phyloP scores from a whole-genome alignment of 169 alveolate genomes.

The Blepharisma undulans region DNA sequence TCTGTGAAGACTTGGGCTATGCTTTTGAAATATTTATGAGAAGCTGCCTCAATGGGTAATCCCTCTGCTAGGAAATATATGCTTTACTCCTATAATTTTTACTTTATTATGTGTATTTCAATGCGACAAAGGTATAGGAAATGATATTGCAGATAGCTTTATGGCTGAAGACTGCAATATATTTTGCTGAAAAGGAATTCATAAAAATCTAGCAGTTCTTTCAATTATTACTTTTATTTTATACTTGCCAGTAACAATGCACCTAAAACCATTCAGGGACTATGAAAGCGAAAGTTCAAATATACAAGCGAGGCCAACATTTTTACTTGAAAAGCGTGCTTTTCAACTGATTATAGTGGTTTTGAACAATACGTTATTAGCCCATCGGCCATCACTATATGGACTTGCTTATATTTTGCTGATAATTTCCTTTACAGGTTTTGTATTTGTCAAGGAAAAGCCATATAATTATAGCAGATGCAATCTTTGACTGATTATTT shows the following conservation, averaged over 20 bases:
- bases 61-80: slow-evolving; percentile 15
- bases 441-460: neutral
- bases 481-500: neutral
- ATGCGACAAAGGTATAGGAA: slow-evolving; percentile 11
- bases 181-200: slow-evolving; percentile 28
- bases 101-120: neutral
- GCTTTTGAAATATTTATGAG: neutral
- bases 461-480: neutral
- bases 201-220: neutral
- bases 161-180: neutral
- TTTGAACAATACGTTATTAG: neutral
- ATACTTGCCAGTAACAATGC: neutral
- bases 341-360: neutral
- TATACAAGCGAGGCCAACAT: neutral
- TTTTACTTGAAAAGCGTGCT: neutral
- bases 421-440: neutral
- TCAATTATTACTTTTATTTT: neutral
- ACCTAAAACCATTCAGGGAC: neutral
- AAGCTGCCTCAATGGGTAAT: neutral
- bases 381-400: neutral
- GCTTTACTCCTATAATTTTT: neutral
- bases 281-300: neutral
- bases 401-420: neutral
- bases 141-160: neutral
- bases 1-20: too few species aligned